Evolutionary conservation across 1,139 yeast species (phyloP).

Genomic region (Scheffersomyces parashehatae): DNA sequence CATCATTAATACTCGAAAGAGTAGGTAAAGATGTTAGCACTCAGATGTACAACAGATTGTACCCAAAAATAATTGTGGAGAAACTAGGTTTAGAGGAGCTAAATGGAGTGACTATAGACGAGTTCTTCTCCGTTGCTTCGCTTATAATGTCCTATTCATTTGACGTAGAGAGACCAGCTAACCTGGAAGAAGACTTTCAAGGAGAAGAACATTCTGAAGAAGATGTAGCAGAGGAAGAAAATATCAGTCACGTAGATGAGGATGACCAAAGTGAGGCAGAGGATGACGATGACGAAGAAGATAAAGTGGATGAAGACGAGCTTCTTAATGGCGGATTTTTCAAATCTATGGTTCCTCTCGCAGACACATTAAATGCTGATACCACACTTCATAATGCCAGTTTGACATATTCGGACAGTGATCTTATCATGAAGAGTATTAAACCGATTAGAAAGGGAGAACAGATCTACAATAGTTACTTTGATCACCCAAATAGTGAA

Average conservation of each 20-base stretch:
- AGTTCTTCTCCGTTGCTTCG: slow-evolving; percentile 71
- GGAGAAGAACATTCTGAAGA: slow-evolving; percentile 18
- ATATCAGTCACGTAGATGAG: slow-evolving; percentile 10
- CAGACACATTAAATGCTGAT: slow-evolving; percentile 88
- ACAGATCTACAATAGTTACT: slow-evolving; percentile 86
- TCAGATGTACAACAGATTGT: slow-evolving; percentile 48
- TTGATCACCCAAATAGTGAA: slow-evolving; percentile 88
- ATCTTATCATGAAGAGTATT: slow-evolving; percentile 70
- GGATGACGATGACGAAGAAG: slow-evolving; percentile 1
- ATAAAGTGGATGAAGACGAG: slow-evolving; percentile 5
- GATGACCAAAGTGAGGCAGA: slow-evolving; percentile 6
- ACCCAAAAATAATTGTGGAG: slow-evolving; percentile 22
- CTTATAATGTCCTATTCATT: slow-evolving; percentile 49
- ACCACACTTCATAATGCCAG: slow-evolving; percentile 78
- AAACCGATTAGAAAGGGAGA: slow-evolving; percentile 60
- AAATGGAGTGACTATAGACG: slow-evolving; percentile 45
- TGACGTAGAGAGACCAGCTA: slow-evolving; percentile 30
- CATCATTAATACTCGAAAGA: slow-evolving; percentile 69
- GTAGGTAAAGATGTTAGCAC: slow-evolving; percentile 72
- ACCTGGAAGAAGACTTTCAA: slow-evolving; percentile 16
- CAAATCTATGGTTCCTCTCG: slow-evolving; percentile 91
- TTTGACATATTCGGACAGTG: slow-evolving; percentile 46
- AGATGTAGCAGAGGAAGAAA: slow-evolving; percentile 18
- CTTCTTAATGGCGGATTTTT: slow-evolving; percentile 43
- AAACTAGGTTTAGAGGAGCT: slow-evolving; percentile 25